Percentiles rank a stretch among this genome's conserved stretches.
Evolutionary conservation across 345 rosid genomes (phyloP).

Genomic region (Sisymbrium irio): DNA sequence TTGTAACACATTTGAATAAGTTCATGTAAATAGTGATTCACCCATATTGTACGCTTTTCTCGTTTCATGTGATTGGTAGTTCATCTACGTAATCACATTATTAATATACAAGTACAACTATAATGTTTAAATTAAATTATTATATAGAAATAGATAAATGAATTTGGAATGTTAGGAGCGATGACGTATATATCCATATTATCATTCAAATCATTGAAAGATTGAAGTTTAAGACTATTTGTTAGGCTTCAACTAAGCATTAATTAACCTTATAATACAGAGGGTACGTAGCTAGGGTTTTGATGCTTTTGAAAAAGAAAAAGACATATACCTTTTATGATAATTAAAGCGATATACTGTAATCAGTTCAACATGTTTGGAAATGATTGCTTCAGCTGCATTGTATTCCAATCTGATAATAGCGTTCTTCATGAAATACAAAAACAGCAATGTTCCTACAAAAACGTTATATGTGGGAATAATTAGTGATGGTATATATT

Average conservation of each 20-base stretch:
- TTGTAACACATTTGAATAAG: not conserved
- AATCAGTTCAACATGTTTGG: not conserved
- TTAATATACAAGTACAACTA: not conserved
- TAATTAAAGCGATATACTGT: not conserved
- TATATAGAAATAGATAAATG: not conserved
- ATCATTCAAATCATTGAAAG: constrained; percentile 21
- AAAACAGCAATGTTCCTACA: not conserved
- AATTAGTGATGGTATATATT: not conserved
- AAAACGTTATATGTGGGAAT: not conserved
- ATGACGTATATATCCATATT: constrained; percentile 11
- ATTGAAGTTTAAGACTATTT: constrained; percentile 9
- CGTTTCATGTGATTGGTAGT: not conserved
- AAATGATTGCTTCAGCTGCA: not conserved
- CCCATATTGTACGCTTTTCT: not conserved
- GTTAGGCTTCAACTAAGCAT: constrained; percentile 5
- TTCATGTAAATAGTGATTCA: not conserved
- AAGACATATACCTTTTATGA: constrained; percentile 34
- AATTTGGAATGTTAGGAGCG: constrained; percentile 21
- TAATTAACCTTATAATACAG: not conserved
- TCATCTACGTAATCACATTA: not conserved
- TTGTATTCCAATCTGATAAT: not conserved
- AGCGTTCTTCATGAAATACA: not conserved
- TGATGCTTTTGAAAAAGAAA: constrained; percentile 28
- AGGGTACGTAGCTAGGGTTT: constrained; percentile 16
- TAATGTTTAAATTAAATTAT: not conserved